Evolutionary conservation across 306 rosid genomes (phyloP).

Genomic region (Vigna trinervia): DNA sequence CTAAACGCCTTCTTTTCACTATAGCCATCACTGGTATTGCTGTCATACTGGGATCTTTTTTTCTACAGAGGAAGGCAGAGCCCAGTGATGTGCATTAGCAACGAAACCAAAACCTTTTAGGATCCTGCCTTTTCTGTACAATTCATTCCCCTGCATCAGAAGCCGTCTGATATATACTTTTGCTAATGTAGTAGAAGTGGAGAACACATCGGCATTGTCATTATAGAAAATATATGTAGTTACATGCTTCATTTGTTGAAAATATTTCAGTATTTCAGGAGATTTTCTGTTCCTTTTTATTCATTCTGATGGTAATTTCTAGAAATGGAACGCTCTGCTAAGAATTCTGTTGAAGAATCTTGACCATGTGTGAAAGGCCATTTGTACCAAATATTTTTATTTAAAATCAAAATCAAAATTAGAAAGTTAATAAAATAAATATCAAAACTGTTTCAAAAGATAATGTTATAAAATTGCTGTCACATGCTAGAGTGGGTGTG

Average conservation of each 20-base stretch:
- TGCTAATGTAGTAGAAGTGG: constrained; percentile 2
- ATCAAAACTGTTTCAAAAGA: no score
- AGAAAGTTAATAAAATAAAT: no score
- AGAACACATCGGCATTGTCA: constrained; percentile 43
- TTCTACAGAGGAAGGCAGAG: constrained; percentile 71
- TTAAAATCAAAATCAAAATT: no score
- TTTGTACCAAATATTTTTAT: background rate
- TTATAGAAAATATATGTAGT: constrained; percentile 33
- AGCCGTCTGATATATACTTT: constrained; percentile 38
- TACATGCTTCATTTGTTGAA: constrained; percentile 34
- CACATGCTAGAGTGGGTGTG: no score
- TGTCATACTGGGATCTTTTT: constrained; percentile 79
- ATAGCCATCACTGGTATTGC: constrained; percentile 90
- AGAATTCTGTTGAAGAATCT: background rate
- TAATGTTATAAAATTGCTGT: no score
- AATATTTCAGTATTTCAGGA: background rate
- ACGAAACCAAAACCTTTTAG: constrained; percentile 35
- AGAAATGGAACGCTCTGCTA: background rate
- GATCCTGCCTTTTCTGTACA: constrained; percentile 45
- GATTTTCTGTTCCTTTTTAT: constrained; percentile 30
- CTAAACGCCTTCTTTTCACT: constrained; percentile 69
- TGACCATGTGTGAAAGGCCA: background rate
- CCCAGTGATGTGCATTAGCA: constrained; percentile 60
- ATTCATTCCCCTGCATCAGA: constrained; percentile 40
- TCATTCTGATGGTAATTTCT: background rate